Conservation (phyloP, 2,329 filamentous ascomycete genomes). For the Ceratocystis variospora region DNA sequence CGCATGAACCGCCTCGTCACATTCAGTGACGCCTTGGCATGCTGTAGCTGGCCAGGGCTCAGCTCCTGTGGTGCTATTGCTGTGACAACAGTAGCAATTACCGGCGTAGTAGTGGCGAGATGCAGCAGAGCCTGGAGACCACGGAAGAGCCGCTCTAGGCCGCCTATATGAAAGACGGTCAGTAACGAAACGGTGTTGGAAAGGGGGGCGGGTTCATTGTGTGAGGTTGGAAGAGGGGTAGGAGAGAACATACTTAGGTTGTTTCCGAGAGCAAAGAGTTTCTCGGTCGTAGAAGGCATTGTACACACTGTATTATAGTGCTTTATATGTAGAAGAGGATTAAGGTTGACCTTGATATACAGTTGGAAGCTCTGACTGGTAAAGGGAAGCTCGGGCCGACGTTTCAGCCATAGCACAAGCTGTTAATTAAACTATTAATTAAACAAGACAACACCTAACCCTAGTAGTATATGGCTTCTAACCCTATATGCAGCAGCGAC, state of each 20-base stretch:
- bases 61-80: not conserved
- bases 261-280: constrained; percentile 32
- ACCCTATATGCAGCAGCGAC: not conserved
- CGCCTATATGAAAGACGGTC: constrained; percentile 31
- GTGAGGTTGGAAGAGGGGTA: not conserved
- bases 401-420: not conserved
- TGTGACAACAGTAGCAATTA: constrained; percentile 28
- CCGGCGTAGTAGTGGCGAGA: constrained; percentile 34
- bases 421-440: not conserved
- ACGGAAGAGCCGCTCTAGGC: constrained; percentile 47
- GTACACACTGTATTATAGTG: not conserved
- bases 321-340: not conserved
- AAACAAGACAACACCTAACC: not conserved
- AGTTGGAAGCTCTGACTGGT: not conserved
- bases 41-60: constrained; percentile 24
- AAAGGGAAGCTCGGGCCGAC: not conserved
- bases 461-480: not conserved
- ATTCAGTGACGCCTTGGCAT: constrained; percentile 32
- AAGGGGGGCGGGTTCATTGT: not conserved
- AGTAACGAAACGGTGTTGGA: constrained; percentile 37
- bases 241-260: constrained; percentile 30
- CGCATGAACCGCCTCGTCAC: constrained; percentile 49
- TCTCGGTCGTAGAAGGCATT: constrained; percentile 10
- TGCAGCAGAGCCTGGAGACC: constrained; percentile 40
- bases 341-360: not conserved